These are phyloP conservation scores for Vitellaria paradoxa DNA, from an alignment of 179 eudicot genomes.

Conservation along the genomic window DNA sequence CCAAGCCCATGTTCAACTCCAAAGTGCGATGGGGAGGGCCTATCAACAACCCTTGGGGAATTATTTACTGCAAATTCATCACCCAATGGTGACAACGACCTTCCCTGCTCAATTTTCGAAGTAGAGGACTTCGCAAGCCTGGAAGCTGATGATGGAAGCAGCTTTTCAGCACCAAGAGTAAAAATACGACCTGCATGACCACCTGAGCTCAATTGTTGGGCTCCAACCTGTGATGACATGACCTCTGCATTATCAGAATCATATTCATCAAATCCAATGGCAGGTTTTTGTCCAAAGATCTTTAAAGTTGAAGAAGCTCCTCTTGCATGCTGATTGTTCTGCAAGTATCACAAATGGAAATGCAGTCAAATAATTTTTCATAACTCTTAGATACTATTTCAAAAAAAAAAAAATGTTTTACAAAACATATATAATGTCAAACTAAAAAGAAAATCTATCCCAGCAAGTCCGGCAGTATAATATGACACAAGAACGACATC, in stretches of 20 bases:
- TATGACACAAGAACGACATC: background rate
- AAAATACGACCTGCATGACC: slow-evolving; percentile 43
- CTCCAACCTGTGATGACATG: slow-evolving; percentile 35
- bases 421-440: background rate
- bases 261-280: slow-evolving; percentile 48
- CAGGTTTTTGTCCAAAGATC: slow-evolving; percentile 34
- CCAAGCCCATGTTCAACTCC: slow-evolving; percentile 41
- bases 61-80: slow-evolving; percentile 46
- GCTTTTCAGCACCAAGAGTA: slow-evolving; percentile 39
- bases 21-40: slow-evolving; percentile 45
- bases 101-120: slow-evolving; percentile 36
- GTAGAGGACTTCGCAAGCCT: slow-evolving; percentile 30
- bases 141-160: slow-evolving; percentile 32
- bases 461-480: background rate
- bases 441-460: slow-evolving; percentile 7
- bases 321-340: slow-evolving; percentile 47
- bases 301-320: slow-evolving; percentile 33
- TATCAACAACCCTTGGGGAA: slow-evolving; percentile 50
- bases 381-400: too few species aligned
- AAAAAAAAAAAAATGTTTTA: background rate
- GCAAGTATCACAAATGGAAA: slow-evolving; percentile 17
- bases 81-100: slow-evolving; percentile 57
- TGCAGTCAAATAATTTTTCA: background rate
- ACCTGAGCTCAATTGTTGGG: slow-evolving; percentile 41
- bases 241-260: slow-evolving; percentile 51